Percentiles rank a stretch among this genome's conserved stretches.
Evolutionary conservation across 768 basidiomycete genomes (phyloP).

Genomic region (Lactifluus subvellereus): DNA sequence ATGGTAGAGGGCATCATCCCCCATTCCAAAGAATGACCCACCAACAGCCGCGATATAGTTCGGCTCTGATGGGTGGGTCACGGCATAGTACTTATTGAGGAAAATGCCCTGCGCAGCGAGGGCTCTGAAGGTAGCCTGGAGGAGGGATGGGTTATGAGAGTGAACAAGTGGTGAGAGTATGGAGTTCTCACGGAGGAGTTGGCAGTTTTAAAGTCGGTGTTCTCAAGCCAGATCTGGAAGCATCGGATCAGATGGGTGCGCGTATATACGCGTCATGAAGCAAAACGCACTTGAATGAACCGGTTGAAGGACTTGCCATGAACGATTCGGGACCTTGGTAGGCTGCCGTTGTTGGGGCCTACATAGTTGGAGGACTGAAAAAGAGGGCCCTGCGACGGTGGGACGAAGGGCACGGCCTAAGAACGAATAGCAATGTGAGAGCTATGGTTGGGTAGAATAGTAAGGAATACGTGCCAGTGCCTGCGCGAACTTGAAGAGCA

Average conservation of each 20-base stretch:
- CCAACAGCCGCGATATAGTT: conserved; percentile 49
- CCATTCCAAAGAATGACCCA: conserved; percentile 50
- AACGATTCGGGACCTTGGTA: conserved; percentile 36
- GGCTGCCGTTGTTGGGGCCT: conserved; percentile 39
- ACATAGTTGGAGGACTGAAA: conserved; percentile 35
- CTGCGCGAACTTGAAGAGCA: conserved; percentile 2
- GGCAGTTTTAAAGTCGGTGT: conserved; percentile 45
- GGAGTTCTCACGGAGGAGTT: conserved; percentile 15
- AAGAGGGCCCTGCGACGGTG: conserved; percentile 29
- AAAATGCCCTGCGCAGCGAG: conserved; percentile 47
- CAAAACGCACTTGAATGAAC: conserved; percentile 34
- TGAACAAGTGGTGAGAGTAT: not conserved
- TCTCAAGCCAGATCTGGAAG: conserved; percentile 54
- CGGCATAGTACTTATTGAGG: conserved; percentile 38
- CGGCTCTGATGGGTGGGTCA: conserved; percentile 58
- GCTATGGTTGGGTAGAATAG: not conserved
- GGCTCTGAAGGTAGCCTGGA: conserved; percentile 29
- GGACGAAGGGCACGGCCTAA: conserved; percentile 29
- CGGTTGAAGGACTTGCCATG: conserved; percentile 42
- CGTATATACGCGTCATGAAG: not conserved
- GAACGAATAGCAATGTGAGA: not conserved
- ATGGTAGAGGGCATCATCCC: conserved; percentile 36
- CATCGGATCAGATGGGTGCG: not conserved
- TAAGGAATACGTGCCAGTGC: not conserved
- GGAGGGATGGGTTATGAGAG: conserved; percentile 23